A percentile compares a stretch with the other conserved stretches of the same genome.
Conservation (phyloP, 306 rosid species). For the Gleditsia sinensis region DNA sequence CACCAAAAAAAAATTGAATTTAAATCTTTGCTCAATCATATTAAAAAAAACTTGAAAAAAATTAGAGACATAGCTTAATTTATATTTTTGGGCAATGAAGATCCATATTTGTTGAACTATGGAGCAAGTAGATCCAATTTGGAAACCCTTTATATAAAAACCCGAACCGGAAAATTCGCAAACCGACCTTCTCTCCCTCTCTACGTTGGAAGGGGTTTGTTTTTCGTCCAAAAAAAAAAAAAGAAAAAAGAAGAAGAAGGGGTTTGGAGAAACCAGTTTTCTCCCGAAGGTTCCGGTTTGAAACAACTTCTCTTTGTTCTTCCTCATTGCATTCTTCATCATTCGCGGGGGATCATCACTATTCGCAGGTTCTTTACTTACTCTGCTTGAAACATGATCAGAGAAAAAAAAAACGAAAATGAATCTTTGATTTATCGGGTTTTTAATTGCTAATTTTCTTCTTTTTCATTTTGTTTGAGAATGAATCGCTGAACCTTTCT, state of each 20-base stretch:
- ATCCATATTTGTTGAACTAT: no score
- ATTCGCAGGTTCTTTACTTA: constrained; percentile 12
- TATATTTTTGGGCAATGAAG: no score
- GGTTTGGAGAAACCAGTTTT: not conserved
- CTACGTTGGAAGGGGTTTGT: no score
- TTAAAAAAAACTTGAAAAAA: no score
- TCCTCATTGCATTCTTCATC: not conserved
- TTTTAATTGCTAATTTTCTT: not conserved
- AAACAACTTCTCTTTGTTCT: not conserved
- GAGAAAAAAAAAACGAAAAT: not conserved
- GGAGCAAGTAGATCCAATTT: not conserved
- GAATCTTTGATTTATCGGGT: not conserved
- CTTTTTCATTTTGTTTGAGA: not conserved
- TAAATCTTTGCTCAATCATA: no score
- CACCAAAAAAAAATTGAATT: no score
- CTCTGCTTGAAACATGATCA: not conserved
- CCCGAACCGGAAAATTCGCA: not conserved
- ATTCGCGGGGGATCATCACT: not conserved
- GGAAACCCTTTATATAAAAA: not conserved
- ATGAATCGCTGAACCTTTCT: not conserved
- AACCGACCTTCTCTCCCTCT: not conserved
- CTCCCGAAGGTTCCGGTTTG: not conserved
- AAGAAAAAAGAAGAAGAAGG: no score
- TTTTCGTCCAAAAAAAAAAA: no score
- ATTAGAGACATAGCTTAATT: no score